A percentile compares a stretch with the other conserved stretches of the same genome.
Evolutionary conservation across 1,139 yeast genomes (phyloP).

Genomic region (Geotrichum fermentans): DNA sequence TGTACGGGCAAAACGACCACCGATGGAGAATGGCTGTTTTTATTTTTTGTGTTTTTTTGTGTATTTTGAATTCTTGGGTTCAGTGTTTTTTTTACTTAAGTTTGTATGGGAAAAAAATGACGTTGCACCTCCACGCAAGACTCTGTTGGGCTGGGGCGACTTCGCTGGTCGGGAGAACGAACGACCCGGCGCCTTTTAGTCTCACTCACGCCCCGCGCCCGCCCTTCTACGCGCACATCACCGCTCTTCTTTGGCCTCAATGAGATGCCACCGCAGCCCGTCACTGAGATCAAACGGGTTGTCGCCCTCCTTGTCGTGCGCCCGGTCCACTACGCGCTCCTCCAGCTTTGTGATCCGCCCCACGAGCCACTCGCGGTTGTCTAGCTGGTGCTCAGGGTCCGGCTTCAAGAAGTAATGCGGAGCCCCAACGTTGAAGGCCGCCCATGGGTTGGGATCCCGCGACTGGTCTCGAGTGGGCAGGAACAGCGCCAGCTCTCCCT

Average conservation of each 20-base stretch:
- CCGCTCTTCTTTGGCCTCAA: slow-evolving; percentile 34
- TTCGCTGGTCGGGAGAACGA: too few relatives aligned
- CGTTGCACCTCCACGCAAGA: too few relatives aligned
- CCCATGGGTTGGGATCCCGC: slow-evolving; percentile 61
- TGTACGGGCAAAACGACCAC: too few relatives aligned
- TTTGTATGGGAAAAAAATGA: too few relatives aligned
- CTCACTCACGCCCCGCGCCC: too few relatives aligned
- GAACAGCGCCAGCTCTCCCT: slow-evolving; percentile 74
- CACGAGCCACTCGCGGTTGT: slow-evolving; percentile 63
- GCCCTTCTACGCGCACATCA: too few relatives aligned
- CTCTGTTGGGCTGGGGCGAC: too few relatives aligned
- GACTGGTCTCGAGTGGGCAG: slow-evolving; percentile 63
- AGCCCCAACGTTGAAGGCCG: slow-evolving; percentile 77
- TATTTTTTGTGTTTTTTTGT: too few relatives aligned
- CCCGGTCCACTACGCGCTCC: slow-evolving; percentile 39
- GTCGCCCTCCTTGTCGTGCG: slow-evolving; percentile 28
- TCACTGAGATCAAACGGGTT: slow-evolving; percentile 51
- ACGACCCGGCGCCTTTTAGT: too few relatives aligned
- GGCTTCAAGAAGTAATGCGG: slow-evolving; percentile 66
- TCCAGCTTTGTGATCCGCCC: slow-evolving; percentile 54
- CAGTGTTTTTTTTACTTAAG: too few relatives aligned
- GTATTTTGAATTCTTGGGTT: too few relatives aligned
- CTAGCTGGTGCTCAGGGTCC: slow-evolving; percentile 34
- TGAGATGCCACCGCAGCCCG: slow-evolving; percentile 39
- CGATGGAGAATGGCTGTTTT: too few relatives aligned